Percentiles rank a stretch among this genome's conserved stretches.
These are phyloP conservation scores for Termitomyces sp. DNA, from an alignment of 768 basidiomycete genomes.

Conservation along the genomic window DNA sequence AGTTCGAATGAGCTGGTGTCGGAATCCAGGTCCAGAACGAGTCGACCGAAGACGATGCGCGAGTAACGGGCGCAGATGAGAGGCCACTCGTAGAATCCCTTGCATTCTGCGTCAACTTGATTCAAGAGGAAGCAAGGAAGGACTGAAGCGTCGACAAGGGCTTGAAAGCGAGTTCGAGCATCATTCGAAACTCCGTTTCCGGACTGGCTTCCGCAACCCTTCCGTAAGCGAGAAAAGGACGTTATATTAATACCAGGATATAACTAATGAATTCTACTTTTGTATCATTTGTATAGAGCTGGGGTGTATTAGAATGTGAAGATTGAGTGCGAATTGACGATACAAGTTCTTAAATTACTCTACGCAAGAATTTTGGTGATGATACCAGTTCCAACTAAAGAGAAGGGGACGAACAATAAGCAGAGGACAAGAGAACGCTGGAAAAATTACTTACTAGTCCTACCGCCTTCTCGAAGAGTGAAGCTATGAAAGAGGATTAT, in stretches of 20 bases:
- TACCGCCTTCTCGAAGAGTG: conserved; percentile 92
- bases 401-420: conserved; percentile 4
- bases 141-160: neutral
- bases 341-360: neutral
- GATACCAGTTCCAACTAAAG: conserved; percentile 86
- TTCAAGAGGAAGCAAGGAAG: neutral
- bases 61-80: conserved; percentile 15
- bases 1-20: conserved; percentile 35
- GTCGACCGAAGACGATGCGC: conserved; percentile 16
- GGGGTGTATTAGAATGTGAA: conserved; percentile 7
- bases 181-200: neutral
- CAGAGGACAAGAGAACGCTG: neutral
- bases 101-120: conserved; percentile 25
- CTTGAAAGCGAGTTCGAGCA: neutral
- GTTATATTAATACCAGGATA: conserved; percentile 3
- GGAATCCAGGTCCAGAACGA: conserved; percentile 17
- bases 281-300: conserved; percentile 12
- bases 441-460: conserved; percentile 61
- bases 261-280: conserved; percentile 11
- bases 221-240: neutral
- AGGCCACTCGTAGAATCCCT: conserved; percentile 27
- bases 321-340: neutral
- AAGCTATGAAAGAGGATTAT: conserved; percentile 37
- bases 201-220: neutral
- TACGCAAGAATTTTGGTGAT: conserved; percentile 74